Base-by-base conservation (phyloP, 2,329 filamentous ascomycete genomes). In the Colletotrichum somersetense region DNA sequence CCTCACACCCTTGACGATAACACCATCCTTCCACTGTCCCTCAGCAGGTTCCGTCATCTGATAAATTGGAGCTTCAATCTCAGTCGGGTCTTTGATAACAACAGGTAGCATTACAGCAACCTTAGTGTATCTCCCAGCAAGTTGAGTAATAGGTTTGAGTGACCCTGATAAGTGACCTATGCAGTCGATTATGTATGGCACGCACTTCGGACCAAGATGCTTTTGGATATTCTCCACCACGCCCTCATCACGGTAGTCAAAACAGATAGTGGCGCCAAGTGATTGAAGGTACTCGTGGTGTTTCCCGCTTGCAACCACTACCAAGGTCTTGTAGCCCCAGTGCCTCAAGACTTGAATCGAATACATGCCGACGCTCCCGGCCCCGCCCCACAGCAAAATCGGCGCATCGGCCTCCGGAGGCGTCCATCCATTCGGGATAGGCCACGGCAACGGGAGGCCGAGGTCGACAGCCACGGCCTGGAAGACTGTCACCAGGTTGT, bases 21-120 rank as follows among this genome's bases (percentile, higher is more conserved):
- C 88, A 0, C 87, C 89, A 3, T 87, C 81, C 4, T 80, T 81
- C 89, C 89, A 91, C 44, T 82, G 75, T 0, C 76, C 81, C 23
- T 66, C 66, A 10, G 79, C 79, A n/a, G 74, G 57, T 1, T 84
- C 85, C 62, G 89, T 86, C 86, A 89, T 88, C 46, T 82, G 82
- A 67, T 89, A 91, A 73, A 85, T 82, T 0, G 89, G 89, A 70
- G 78, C 80, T 23, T 83, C 79, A 0, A 80, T 81, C 5, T 84
- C 81, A 0, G 81, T 85, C 0, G 89, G 85, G 72, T 90, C 86
- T 55, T 79, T 83, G 56, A 89, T 74, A 68, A 91, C 88, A 20
- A 91, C 85, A 0, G 90, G 90, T 7, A 92, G 78, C 79, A 92
- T 84, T 20, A 91, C 79, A 0, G 89, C 90, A 0, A 91, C 87